A percentile compares a stretch with the other conserved stretches of the same genome.
phyloP scores from a whole-genome alignment of 352 stramenopile genomes.

The Phytophthora megakarya region DNA sequence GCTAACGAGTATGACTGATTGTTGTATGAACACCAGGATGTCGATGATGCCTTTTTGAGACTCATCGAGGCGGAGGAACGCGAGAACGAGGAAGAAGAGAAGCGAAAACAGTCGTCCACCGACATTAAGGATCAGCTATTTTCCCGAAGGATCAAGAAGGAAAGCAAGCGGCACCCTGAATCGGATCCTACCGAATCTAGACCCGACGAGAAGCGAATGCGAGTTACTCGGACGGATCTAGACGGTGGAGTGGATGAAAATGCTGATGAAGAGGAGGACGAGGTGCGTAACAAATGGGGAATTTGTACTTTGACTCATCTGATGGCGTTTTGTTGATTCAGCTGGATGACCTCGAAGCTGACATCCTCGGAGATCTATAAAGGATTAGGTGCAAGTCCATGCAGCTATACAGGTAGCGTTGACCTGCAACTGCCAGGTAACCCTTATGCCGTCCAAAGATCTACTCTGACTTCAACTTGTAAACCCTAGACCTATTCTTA shows the following conservation, averaged over 20 bases:
- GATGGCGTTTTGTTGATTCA: conserved; percentile 20
- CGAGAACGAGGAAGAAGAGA: conserved; percentile 59
- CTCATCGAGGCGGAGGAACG: conserved; percentile 82
- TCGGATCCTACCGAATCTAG: conserved; percentile 7
- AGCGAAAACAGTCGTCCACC: conserved; percentile 56
- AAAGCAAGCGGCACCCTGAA: conserved; percentile 29
- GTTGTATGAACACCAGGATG: conserved; percentile 44
- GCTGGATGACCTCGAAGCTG: conserved; percentile 79
- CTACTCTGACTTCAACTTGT: no score
- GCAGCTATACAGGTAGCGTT: no score
- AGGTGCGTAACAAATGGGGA: conserved; percentile 29
- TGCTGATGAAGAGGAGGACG: conserved; percentile 44
- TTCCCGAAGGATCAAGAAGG: conserved; percentile 48
- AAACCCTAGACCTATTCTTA: no score
- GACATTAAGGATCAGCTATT: conserved; percentile 66
- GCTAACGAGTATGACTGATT: conserved; percentile 6
- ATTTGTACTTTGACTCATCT: neutral
- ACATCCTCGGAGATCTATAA: conserved; percentile 73
- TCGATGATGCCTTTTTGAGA: conserved; percentile 76
- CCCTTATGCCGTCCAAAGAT: conserved; percentile 3
- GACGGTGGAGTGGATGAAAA: conserved; percentile 24
- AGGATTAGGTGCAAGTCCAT: no score
- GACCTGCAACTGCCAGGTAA: no score
- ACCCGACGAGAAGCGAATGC: conserved; percentile 33
- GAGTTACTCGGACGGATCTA: conserved; percentile 13